A percentile compares a stretch with the other conserved stretches of the same genome.
Evolutionary conservation across 495 filamentous ascomycete species (phyloP).

Genomic region (Pyronema domesticum): DNA sequence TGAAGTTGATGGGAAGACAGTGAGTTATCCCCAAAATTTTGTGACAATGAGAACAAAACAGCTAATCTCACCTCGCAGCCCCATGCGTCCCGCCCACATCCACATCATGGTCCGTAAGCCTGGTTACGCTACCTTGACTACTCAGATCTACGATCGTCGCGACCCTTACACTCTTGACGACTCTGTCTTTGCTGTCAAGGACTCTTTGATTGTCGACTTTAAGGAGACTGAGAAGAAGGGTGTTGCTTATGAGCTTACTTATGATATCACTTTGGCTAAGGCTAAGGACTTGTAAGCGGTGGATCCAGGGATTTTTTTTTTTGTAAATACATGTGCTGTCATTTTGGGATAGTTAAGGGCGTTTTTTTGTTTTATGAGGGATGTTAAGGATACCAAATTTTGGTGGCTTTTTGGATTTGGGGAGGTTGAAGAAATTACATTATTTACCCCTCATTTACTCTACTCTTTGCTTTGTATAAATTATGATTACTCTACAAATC

Average conservation of each 20-base stretch:
- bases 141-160: conserved; percentile 54
- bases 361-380: no score
- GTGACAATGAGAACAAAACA: conserved; percentile 3
- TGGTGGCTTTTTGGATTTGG: no score
- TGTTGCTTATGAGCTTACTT: conserved; percentile 52
- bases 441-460: no score
- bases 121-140: conserved; percentile 38
- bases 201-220: conserved; percentile 53
- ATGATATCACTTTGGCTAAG: conserved; percentile 34
- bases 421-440: no score
- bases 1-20: conserved; percentile 13
- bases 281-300: not conserved
- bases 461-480: no score
- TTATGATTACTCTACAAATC: no score
- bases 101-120: conserved; percentile 51
- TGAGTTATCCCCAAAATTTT: not conserved
- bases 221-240: conserved; percentile 39
- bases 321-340: no score
- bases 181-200: conserved; percentile 61
- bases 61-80: conserved; percentile 45
- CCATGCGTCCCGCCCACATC: conserved; percentile 71
- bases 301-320: no score
- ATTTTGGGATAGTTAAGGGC: no score
- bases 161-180: conserved; percentile 47
- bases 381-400: no score